Evolutionary conservation across 768 basidiomycete species (phyloP), one percentile per base, ranked within the genome.

Genomic region (Cantharellus anzutake): DNA sequence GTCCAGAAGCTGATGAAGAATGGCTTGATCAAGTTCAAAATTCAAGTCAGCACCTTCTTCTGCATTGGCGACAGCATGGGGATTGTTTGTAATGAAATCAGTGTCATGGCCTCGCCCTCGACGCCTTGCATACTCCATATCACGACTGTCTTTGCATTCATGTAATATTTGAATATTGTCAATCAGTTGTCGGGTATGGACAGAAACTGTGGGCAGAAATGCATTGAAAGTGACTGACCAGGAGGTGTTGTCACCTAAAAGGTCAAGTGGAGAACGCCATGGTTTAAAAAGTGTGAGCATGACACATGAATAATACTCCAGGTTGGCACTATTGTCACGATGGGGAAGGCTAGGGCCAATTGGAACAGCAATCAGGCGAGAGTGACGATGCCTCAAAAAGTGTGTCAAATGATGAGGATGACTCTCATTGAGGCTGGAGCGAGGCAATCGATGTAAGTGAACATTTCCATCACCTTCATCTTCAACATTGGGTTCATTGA

Each of bases 211-310:
- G 29, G 44, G 44, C 61, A 42, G 3, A 44, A 37, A 34, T 2
- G 50, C 4, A 0, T 64, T 7, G 62, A 72, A 74, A 3, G 70
- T 70, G 5, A 67, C 65, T 41, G 35, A 16, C 73, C 73, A 74
- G 0, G 66, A 52, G 39, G 67, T 60, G 4, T 39, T 51, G 1
- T 2, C 0, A 7, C 2, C 2, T 20, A 63, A 44, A 4, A 75
- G 62, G 51, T 76, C 70, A 3, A 3, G 20, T 0, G 63, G 44
- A 51, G 56, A 38, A 0, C 66, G 41, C 75, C 74, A 76, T 0
- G 75, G 75, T 61, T 74, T 73, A 62, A 76, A 76, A 0, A 75
- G 65, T 14, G 73, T 68, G 2, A 76, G 60, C 74, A 75, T 75
- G 2, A 72, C 58, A 1, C 70, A 61, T 57, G 66, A 70, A 59